Conservation (phyloP, 139 green algal species). For the Auxenochlorella protothecoides region DNA sequence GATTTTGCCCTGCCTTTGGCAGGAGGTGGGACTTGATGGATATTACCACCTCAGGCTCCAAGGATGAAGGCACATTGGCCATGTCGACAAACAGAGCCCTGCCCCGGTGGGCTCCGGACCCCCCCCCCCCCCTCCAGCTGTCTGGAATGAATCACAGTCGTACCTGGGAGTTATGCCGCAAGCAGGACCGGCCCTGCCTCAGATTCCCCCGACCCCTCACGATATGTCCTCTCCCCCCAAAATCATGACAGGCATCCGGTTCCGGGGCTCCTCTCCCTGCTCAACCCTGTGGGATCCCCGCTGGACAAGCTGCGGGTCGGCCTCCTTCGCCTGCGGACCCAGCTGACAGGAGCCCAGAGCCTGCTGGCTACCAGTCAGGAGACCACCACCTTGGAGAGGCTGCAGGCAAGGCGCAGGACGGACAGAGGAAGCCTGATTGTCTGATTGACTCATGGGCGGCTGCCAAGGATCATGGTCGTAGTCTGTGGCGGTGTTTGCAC, state of each 20-base stretch:
- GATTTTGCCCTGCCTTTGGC: no score
- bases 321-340: constrained; percentile 56
- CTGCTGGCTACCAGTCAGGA: constrained; percentile 47
- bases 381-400: constrained; percentile 30
- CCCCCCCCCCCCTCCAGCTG: background rate
- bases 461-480: background rate
- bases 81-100: background rate
- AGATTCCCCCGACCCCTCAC: background rate
- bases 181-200: background rate
- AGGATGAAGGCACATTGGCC: background rate
- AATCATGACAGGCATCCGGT: constrained; percentile 45
- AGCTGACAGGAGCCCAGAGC: constrained; percentile 40
- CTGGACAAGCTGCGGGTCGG: constrained; percentile 67
- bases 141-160: no score
- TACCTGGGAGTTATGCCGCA: no score
- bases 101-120: background rate
- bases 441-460: no score
- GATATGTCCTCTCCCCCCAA: background rate
- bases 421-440: background rate
- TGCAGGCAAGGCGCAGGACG: background rate
- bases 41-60: background rate
- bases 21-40: no score
- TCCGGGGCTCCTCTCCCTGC: constrained; percentile 64
- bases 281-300: constrained; percentile 73
- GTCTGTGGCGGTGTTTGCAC: background rate